A percentile compares a stretch with the other conserved stretches of the same genome.
Evolutionary conservation across 148 eudicot species (phyloP).

Genomic region (Nyssa sinensis): DNA sequence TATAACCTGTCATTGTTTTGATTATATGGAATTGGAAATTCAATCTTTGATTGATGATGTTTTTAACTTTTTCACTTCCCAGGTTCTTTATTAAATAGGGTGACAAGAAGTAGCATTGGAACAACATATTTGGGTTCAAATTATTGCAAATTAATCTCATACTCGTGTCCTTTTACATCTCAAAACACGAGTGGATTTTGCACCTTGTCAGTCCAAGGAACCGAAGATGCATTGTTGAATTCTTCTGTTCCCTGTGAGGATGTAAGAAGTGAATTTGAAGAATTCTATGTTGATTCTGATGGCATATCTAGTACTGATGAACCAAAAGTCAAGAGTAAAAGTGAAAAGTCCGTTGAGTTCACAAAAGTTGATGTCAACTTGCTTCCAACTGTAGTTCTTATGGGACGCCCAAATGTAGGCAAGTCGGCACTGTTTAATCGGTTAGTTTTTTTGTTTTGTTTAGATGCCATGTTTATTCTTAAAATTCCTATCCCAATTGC

Average conservation of each 20-base stretch:
- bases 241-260: constrained; percentile 2
- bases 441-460: constrained; percentile 30
- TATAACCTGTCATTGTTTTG: background rate
- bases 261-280: constrained; percentile 19
- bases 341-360: constrained; percentile 58
- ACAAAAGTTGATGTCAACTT: constrained; percentile 56
- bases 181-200: constrained; percentile 22
- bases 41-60: constrained; percentile 1
- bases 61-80: constrained; percentile 12
- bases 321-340: constrained; percentile 22
- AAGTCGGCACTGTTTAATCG: constrained; percentile 95
- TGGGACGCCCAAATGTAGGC: constrained; percentile 97
- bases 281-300: constrained; percentile 13
- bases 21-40: background rate
- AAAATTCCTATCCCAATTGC: background rate
- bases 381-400: constrained; percentile 78
- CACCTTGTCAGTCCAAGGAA: constrained; percentile 9
- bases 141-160: constrained; percentile 13
- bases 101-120: constrained; percentile 7
- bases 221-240: background rate
- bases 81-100: constrained; percentile 5
- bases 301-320: constrained; percentile 16
- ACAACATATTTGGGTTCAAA: background rate
- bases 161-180: background rate
- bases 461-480: background rate